Evolutionary conservation across 495 filamentous ascomycete species (phyloP), one percentile per base, ranked within the genome.

Genomic region (Daldinia grandis): DNA sequence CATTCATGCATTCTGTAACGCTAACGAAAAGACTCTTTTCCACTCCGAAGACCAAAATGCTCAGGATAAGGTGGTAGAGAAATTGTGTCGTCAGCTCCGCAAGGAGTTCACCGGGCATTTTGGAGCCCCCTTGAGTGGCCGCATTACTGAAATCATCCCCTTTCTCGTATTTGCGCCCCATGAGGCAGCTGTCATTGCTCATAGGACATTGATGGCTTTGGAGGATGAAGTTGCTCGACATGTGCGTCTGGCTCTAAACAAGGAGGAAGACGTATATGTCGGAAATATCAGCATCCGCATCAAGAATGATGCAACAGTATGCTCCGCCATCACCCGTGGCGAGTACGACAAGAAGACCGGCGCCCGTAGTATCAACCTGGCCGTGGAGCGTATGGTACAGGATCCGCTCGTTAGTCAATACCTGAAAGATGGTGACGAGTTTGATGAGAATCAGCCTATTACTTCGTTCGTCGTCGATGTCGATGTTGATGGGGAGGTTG

Each of bases 321-420:
- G 67, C 56, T 54, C 54, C 6, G 37, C 49, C 15, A 59, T 69
- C 21, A 56, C 56, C 15, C n/a, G 42, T 3, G 67, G 64, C 1
- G 60, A 59, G 28, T 69, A 69, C 10, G 67, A 60, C 19, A 64
- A 55, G 47, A 37, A 64, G 44, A 64, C 55, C 6, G 67, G 67
- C 28, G 67, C 67, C 12, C 60, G 67, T 7, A 69, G 67, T 30
- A 69, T 69, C n/a, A n/a, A 14, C 6, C 54, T 40, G 25, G 55
- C 44, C 0, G 55, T 69, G 7, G 61, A 69, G 33, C 19, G 61
- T 28, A 19, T 37, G 7, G 33, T 69, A 27, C 24, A 64, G 37
- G 61, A 60, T 14, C 47, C 54, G 35, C 55, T 69, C 35, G 42
- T 64, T 6, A 60, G 47, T 28, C 42, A 64, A 3, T 69, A 69